phyloP scores from a whole-genome alignment of 2,329 filamentous ascomycete genomes.

The Ophiobolus disseminans region DNA sequence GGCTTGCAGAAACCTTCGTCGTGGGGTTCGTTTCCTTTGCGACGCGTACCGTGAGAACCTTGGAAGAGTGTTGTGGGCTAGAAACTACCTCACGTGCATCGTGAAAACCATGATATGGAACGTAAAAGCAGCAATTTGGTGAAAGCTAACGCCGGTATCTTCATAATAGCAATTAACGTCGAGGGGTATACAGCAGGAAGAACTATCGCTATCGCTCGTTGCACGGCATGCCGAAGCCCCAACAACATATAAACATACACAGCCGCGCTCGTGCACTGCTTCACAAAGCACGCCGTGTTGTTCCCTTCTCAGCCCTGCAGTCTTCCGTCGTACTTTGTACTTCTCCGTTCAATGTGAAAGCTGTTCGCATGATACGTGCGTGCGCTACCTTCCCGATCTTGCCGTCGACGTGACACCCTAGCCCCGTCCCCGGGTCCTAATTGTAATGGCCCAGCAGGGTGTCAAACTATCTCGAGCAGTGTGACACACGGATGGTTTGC shows the following conservation, averaged over 20 bases:
- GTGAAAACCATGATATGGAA: too few species aligned
- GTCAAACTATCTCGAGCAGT: slow-evolving; percentile 9
- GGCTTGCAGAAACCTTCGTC: slow-evolving; percentile 6
- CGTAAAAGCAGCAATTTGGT: too few species aligned
- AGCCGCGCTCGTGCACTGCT: slow-evolving; percentile 5
- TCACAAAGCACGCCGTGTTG: background rate
- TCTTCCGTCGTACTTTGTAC: background rate
- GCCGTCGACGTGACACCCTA: slow-evolving; percentile 4
- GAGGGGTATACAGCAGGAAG: too few species aligned
- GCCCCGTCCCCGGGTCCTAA: background rate
- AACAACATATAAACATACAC: slow-evolving; percentile 4
- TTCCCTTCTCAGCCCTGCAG: slow-evolving; percentile 17
- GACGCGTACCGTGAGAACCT: background rate
- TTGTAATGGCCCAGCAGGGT: background rate
- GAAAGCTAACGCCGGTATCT: too few species aligned
- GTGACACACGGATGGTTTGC: slow-evolving; percentile 23
- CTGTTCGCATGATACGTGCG: background rate
- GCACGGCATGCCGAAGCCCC: slow-evolving; percentile 1
- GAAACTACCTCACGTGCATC: too few species aligned
- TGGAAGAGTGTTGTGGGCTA: too few species aligned
- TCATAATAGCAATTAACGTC: too few species aligned
- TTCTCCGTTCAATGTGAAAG: background rate
- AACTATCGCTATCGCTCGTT: too few species aligned
- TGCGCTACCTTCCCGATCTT: slow-evolving; percentile 12
- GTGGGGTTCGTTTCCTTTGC: slow-evolving; percentile 8